A percentile compares a stretch with the other conserved stretches of the same genome.
phyloP scores from a whole-genome alignment of 208 protist species.

The Borovskyia barvae region DNA sequence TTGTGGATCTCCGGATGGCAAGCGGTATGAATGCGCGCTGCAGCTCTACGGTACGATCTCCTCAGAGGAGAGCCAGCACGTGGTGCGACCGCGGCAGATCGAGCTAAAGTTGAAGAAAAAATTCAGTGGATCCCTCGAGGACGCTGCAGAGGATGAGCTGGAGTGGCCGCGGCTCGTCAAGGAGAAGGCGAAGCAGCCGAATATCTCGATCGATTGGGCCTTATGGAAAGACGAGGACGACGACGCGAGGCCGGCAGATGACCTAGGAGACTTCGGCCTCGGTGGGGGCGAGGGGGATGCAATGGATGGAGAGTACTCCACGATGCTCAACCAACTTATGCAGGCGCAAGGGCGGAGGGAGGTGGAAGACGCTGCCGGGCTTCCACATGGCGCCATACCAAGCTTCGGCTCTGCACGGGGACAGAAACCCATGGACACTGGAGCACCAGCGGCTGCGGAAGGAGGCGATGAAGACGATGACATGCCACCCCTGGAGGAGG shows the following conservation, averaged over 20 bases:
- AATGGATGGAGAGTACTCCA: slow-evolving; percentile 21
- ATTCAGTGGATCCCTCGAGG: slow-evolving; percentile 10
- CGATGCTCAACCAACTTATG: slow-evolving; percentile 52
- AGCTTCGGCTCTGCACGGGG: slow-evolving; percentile 25
- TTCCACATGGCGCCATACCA: slow-evolving; percentile 17
- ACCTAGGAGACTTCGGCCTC: slow-evolving; percentile 35
- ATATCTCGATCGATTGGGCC: slow-evolving; percentile 86
- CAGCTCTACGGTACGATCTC: slow-evolving; percentile 59
- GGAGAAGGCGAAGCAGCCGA: slow-evolving; percentile 51
- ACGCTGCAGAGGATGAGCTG: slow-evolving; percentile 43
- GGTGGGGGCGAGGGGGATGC: slow-evolving; percentile 14
- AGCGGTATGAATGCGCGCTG: slow-evolving; percentile 46
- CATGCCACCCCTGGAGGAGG: slow-evolving; percentile 54
- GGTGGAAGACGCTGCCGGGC: slow-evolving; percentile 22
- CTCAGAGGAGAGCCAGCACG: slow-evolving; percentile 77
- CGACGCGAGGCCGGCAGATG: slow-evolving; percentile 20
- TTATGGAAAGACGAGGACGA: slow-evolving; percentile 83
- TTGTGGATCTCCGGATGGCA: slow-evolving; percentile 30
- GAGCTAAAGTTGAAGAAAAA: slow-evolving; percentile 80
- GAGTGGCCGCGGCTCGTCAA: slow-evolving; percentile 79
- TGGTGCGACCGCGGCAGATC: slow-evolving; percentile 69
- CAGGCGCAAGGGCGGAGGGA: slow-evolving; percentile 28
- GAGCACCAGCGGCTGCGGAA: background rate
- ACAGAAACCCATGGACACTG: slow-evolving; percentile 6
- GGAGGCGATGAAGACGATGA: slow-evolving; percentile 39